Base-by-base conservation (phyloP, 1,284 basidiomycete genomes). In the Melampsora larici-populina region DNA sequence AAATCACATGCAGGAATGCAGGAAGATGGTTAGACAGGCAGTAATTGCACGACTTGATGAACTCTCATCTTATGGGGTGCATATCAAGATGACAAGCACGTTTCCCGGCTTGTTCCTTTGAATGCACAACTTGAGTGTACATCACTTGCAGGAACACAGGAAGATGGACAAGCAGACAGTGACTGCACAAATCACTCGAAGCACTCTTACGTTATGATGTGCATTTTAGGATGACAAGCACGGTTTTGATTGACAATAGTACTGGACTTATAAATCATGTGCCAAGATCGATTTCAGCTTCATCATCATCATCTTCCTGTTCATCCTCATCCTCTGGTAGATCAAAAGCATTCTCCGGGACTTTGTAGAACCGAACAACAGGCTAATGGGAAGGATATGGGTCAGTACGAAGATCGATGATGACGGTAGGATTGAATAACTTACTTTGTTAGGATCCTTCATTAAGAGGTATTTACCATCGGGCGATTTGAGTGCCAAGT, bases 391-490 rank as follows among this genome's bases (percentile, higher is more conserved):
- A 71, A 79, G 80, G 65, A 81, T 75, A 60, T 79, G 77, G 69
- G 79, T 29, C 48, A 17, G 31, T 15, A 48, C 9, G 33, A 51
- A 78, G 24, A 70, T 79, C 51, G 74, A 73, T 40, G 75, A 15
- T 69, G 29, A 55, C 48, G 24, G 29, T 7, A 31, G 18, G 1
- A 7, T 64, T 24, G 76, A 76, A 21, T 74, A 72, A 85, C 89
- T 83, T 84, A 96, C 94, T 89, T 89, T 93, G 88, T 97, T 97
- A 26, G 95, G 94, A 85, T 97, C 94, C 86, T 96, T 96, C 79
- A 97, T 89, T 40, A 97, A 86, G 26, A 97, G 90, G 84, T 96
- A 97, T 85, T 96, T 97, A 83, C 95, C 94, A 85, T 97, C 94
- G 33, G 92, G 92, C 88, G 94, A 91, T 85, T 94, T 94, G 89